Conservation (phyloP, 768 basidiomycete species). For the Mycena rosella region DNA sequence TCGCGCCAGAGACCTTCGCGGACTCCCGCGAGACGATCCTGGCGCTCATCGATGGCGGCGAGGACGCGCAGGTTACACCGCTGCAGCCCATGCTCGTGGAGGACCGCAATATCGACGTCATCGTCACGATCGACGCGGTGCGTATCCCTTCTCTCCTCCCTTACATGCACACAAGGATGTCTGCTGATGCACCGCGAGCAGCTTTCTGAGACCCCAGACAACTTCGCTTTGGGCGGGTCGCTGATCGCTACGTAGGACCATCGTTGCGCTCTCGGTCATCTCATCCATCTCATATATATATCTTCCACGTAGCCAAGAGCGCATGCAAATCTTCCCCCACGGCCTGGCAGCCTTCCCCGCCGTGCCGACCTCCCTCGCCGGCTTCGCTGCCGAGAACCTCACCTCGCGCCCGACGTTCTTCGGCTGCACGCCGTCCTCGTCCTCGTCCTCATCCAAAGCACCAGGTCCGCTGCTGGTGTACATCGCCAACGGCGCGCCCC, state of each 20-base stretch:
- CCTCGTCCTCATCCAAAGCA: too few relatives aligned
- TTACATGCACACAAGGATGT: too few relatives aligned
- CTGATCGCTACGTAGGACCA: too few relatives aligned
- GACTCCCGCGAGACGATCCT: neutral
- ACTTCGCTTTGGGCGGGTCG: too few relatives aligned
- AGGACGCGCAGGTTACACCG: neutral
- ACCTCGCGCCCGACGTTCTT: conserved; percentile 58
- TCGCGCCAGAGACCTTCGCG: neutral
- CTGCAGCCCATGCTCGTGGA: neutral
- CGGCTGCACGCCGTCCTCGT: conserved; percentile 56
- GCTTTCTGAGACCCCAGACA: too few relatives aligned
- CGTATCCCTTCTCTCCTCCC: too few relatives aligned
- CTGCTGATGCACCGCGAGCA: too few relatives aligned
- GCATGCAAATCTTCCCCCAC: too few relatives aligned
- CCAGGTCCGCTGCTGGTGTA: conserved; percentile 59
- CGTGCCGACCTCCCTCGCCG: conserved; percentile 42
- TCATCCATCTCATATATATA: too few relatives aligned
- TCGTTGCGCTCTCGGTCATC: too few relatives aligned
- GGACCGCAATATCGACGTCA: neutral
- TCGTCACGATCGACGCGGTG: neutral
- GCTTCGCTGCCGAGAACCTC: conserved; percentile 51
- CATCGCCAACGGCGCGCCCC: conserved; percentile 66
- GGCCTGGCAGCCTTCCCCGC: too few relatives aligned
- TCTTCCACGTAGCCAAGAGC: too few relatives aligned
- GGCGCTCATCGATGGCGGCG: neutral